Percentiles rank a stretch among this genome's conserved stretches.
These are phyloP conservation scores for Leptodontidium sp. DNA, from an alignment of 2,329 filamentous ascomycete genomes.

Conservation along the genomic window DNA sequence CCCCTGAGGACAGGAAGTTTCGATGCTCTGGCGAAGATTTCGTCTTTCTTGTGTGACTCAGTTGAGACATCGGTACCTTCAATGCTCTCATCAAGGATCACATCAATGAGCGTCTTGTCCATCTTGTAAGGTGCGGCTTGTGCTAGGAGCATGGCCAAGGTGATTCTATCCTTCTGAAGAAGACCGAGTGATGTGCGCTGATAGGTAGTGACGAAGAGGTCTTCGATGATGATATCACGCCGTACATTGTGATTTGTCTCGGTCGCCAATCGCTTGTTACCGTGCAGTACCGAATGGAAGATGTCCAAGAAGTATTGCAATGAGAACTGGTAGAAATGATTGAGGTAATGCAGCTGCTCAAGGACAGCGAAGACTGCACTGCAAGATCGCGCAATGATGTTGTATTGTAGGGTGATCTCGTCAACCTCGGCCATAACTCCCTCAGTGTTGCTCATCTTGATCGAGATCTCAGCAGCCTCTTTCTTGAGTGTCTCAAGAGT, in stretches of 20 bases:
- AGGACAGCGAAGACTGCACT: slow-evolving; percentile 97
- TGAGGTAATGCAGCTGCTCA: slow-evolving; percentile 96
- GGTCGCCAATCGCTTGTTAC: slow-evolving; percentile 75
- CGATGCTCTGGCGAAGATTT: slow-evolving; percentile 72
- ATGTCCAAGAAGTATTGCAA: slow-evolving; percentile 98
- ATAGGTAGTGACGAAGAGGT: slow-evolving; percentile 91
- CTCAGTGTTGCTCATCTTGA: slow-evolving; percentile 95
- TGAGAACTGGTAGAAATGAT: slow-evolving; percentile 99
- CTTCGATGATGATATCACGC: slow-evolving; percentile 87
- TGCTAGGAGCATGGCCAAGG: slow-evolving; percentile 91
- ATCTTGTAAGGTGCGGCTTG: slow-evolving; percentile 97
- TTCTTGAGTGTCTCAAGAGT: slow-evolving; percentile 98
- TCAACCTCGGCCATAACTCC: slow-evolving; percentile 99
- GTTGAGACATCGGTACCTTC: slow-evolving; percentile 82
- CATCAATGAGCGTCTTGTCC: slow-evolving; percentile 89
- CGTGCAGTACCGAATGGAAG: slow-evolving; percentile 88
- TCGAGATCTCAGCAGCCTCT: slow-evolving; percentile 93
- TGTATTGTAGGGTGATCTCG: slow-evolving; percentile 93
- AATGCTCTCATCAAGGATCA: slow-evolving; percentile 80
- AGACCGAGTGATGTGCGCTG: slow-evolving; percentile 92
- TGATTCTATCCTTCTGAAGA: slow-evolving; percentile 92
- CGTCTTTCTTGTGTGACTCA: slow-evolving; percentile 67
- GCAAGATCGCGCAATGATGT: slow-evolving; percentile 90
- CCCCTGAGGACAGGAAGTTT: slow-evolving; percentile 79
- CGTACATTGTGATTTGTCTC: slow-evolving; percentile 80